Evolutionary conservation across 768 basidiomycete genomes (phyloP).

Genomic region (Termitomyces sp.): DNA sequence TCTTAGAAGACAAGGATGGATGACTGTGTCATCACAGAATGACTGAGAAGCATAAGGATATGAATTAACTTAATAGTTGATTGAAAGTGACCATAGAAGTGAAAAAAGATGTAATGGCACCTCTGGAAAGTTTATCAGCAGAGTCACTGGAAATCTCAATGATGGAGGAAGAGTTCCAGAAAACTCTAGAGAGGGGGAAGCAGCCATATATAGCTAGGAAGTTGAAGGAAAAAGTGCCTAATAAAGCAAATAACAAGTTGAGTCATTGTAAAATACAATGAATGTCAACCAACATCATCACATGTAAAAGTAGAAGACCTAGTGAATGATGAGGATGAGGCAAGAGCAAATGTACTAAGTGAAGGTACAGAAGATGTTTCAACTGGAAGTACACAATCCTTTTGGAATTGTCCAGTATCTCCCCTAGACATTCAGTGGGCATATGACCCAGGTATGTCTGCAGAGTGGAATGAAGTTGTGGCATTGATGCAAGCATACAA

Average conservation of each 20-base stretch:
- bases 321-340: neutral
- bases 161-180: constrained; percentile 6
- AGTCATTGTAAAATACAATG: no score
- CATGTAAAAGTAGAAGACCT: constrained; percentile 11
- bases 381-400: no score
- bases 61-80: neutral
- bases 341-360: no score
- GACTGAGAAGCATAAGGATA: constrained; percentile 1
- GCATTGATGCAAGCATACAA: neutral
- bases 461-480: constrained; percentile 17
- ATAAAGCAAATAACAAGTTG: no score
- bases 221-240: no score
- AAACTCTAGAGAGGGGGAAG: constrained; percentile 3
- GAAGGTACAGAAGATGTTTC: no score
- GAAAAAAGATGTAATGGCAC: neutral
- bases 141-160: neutral
- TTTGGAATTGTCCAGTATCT: constrained; percentile 16
- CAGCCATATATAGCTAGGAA: neutral
- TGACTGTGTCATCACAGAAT: neutral
- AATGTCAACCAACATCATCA: constrained; percentile 15
- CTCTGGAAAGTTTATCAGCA: neutral
- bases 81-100: neutral
- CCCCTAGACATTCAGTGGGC: constrained; percentile 9
- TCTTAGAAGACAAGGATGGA: neutral
- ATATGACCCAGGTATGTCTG: constrained; percentile 17